Base-by-base conservation (phyloP, 169 alveolate genomes). In the Cryptosporidium canis region DNA sequence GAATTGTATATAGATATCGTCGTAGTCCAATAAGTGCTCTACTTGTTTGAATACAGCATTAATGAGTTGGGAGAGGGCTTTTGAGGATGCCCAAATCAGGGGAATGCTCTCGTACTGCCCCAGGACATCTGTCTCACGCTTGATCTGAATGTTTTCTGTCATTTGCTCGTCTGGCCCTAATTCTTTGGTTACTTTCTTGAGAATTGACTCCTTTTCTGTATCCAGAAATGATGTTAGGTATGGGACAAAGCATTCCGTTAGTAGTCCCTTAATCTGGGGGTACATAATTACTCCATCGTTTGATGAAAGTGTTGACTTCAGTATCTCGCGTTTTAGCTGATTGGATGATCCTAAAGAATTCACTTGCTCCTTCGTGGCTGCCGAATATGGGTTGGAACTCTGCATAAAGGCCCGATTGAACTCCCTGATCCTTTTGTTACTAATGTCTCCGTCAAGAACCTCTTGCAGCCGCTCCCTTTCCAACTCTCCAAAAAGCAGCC, bases 201-300 rank as follows among this genome's bases (percentile, higher is more conserved):
- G 1, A 7, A 39, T 5, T 1, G 44, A 41, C 9, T 37, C 63
- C 27, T 77, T 77, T 37, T 51, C 72, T 0, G 29, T 27, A 4
- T 77, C 87, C 21, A 77, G 31, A 27, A 55, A 77, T 6, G 72
- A 61, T 24, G 65, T 14, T 58, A 77, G 29, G 29, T 77, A 77
- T 27, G 72, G 77, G 1, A 77, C 61, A 61, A 77, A 77, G 29
- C 87, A 77, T 12, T 61, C 72, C 24, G 87, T 77, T 16, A 77
- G 63, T 12, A 77, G 5, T 2, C 63, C 58, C 14, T 41, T 55
- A 29, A 41, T 61, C n/a, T 77, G 33, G 8, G 87, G 87, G 14
- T 27, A 66, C 41, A 16, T 43, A 21, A 27, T 16, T 21, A 1
- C 41, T 11, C 21, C 41, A n/a, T 41, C 61, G 24, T 41, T 31